A percentile compares a stretch with the other conserved stretches of the same genome.
Conservation (phyloP, 2,329 filamentous ascomycete genomes). For the Diplodia sapinea region DNA sequence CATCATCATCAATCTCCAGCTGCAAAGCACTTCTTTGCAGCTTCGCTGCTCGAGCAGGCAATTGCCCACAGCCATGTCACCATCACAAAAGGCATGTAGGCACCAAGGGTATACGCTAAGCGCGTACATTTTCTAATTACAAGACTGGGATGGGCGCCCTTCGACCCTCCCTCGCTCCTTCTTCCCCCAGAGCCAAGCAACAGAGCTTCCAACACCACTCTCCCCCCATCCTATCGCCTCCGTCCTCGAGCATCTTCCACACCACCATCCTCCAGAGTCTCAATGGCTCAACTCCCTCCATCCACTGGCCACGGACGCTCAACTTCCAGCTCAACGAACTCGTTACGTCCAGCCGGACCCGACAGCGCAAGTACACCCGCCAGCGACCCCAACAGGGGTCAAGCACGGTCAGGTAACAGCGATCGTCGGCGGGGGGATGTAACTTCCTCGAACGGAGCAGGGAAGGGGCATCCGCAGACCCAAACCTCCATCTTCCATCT, state of each 20-base stretch:
- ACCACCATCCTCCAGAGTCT: neutral
- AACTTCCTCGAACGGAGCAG: conserved; percentile 18
- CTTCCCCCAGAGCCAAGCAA: neutral
- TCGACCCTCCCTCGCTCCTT: neutral
- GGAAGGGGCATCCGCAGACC: neutral
- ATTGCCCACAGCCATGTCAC: too few relatives aligned
- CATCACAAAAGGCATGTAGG: neutral
- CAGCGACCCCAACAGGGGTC: conserved; percentile 19
- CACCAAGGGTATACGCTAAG: neutral
- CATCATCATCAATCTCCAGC: neutral
- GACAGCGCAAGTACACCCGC: conserved; percentile 23
- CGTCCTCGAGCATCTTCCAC: neutral
- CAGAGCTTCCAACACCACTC: neutral
- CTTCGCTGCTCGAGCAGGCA: neutral
- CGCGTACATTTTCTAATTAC: conserved; percentile 10
- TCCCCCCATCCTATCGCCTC: neutral
- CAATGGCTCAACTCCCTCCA: neutral
- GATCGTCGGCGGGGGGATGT: conserved; percentile 12
- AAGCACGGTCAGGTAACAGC: conserved; percentile 21
- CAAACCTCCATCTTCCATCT: conserved; percentile 23
- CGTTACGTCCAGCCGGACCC: conserved; percentile 14
- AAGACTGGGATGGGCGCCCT: conserved; percentile 9
- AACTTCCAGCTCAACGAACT: conserved; percentile 23
- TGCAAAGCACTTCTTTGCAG: neutral
- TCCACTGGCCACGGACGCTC: conserved; percentile 3